Conservation (phyloP, 768 basidiomycete species). For the Crepidotus variabilis region DNA sequence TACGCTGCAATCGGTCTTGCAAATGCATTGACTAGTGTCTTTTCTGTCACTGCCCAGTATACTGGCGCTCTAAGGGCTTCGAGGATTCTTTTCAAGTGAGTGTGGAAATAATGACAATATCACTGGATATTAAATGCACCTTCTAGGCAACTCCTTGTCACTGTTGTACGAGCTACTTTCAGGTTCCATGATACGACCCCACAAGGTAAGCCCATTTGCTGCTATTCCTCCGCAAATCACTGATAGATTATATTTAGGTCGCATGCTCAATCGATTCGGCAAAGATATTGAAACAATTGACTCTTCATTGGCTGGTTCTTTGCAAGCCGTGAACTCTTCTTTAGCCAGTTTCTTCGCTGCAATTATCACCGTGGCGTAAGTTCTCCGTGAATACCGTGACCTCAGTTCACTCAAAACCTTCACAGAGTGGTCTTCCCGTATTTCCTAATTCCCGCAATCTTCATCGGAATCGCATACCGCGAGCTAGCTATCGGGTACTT, state of each 20-base stretch:
- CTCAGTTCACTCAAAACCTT: not conserved
- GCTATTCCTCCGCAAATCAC: not conserved
- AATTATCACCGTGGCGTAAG: constrained; percentile 67
- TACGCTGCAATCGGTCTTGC: constrained; percentile 54
- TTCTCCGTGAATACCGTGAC: constrained; percentile 5
- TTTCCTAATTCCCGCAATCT: constrained; percentile 73
- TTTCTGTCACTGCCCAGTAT: constrained; percentile 46
- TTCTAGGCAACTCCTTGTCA: constrained; percentile 51
- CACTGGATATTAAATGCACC: constrained; percentile 25
- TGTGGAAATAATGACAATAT: constrained; percentile 9
- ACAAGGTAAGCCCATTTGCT: constrained; percentile 40
- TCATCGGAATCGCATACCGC: constrained; percentile 75
- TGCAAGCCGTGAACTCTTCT: constrained; percentile 76
- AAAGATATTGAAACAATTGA: constrained; percentile 91
- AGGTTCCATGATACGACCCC: constrained; percentile 84
- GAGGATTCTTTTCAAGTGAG: constrained; percentile 31
- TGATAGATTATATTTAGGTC: constrained; percentile 38
- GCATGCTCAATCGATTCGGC: constrained; percentile 84
- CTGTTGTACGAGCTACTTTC: constrained; percentile 80
- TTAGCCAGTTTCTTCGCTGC: constrained; percentile 76
- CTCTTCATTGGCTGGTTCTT: constrained; percentile 57
- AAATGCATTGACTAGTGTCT: constrained; percentile 40
- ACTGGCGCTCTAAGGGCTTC: constrained; percentile 46
- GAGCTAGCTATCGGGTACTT: constrained; percentile 68
- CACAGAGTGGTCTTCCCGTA: constrained; percentile 68